Evolutionary conservation across 306 rosid genomes (phyloP), one percentile per base, ranked within the genome.

Genomic region (Cucurbita pepo): DNA sequence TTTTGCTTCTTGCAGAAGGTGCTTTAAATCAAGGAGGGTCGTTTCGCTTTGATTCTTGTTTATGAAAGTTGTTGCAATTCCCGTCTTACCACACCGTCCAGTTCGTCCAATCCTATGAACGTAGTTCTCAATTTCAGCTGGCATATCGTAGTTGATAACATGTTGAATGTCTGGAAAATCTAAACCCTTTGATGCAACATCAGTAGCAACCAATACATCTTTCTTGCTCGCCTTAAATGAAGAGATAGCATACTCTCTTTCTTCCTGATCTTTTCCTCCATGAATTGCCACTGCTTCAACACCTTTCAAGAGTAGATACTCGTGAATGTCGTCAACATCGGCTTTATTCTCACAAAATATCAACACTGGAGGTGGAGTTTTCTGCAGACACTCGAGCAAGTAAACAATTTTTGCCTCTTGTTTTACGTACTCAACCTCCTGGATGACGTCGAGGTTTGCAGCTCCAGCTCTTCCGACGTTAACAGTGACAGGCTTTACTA

Each of bases 121-220:
- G 36, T 90, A 94, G 86, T 94, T 94, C 75, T 94, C 97, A 7
- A 94, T 94, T 79, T 94, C 97, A 19, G 90, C 92, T 1, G 99
- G 97, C 99, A 94, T 94, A 79, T 94, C 96, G 55, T 94, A 90
- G 78, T 94, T 94, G 61, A 94, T 74, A 62, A 94, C 98, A 36
- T 90, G 98, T 76, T 94, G 98, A 82, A 90, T 94, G 78, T 90
- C 97, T 18, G 96, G 98, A 79, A 94, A 94, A 83, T 90, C 98
- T 84, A 94, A 80, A 74, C 97, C 98, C 77, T 94, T 90, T 12
- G 96, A 94, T 52, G 97, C 98, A 73, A 94, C 89, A 80, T 94
- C 98, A 5, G 98, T 94, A 36, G 98, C 98, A 45, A 94, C 98
- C 82, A 90, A 83, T 78, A 94, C 95, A 81, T 94, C 97, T 84